Evolutionary conservation across 192 early-diverging fungal genomes (phyloP), one percentile per base, ranked within the genome.

Genomic region (Chytriomyces hyalinus): DNA sequence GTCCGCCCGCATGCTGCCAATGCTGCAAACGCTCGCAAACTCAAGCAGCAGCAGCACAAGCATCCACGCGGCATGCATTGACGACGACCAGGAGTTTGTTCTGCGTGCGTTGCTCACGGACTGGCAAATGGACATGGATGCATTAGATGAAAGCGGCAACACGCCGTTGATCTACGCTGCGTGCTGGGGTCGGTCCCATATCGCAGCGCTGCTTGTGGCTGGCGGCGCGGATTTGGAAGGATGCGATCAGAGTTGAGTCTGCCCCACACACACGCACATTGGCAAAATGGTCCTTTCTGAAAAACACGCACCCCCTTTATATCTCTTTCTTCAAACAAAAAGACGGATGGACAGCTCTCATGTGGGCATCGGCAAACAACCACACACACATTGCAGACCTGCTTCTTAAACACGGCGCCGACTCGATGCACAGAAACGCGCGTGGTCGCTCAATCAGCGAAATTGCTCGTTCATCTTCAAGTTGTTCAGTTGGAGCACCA

Each of bases 291-390:
- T 20, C 15, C 2, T 13, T 0, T 57, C 1, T 20, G 13, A 57
- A 57, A 57, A 57, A 13, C 24, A 26, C 24, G 0, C 24, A 20
- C 11, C 66, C 67, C 5, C 15, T 45, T 68, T 47, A 13, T n/a
- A 20, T 68, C 48, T 11, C 13, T 3, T 48, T 47, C 13, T 20
- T 26, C 10, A 68, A 68, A 65, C 63, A 20, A 8, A 53, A 81
- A 20, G 66, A 89, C 63, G 95, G 96, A n/a, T 98, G 96, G 96
- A 94, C 95, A 8, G 89, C 96, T 17, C 87, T 98, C 15, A 92
- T 97, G 85, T 98, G 96, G 96, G 94, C 96, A 1, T 92, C 92
- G 28, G 91, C 92, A 73, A 96, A 93, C 84, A 91, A 92, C 81
- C 90, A 95, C 84, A 82, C 87, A 50, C 82, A 84, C 17, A 85